Conservation (phyloP, 2,329 filamentous ascomycete genomes). For the Calonectria pauciramosa region DNA sequence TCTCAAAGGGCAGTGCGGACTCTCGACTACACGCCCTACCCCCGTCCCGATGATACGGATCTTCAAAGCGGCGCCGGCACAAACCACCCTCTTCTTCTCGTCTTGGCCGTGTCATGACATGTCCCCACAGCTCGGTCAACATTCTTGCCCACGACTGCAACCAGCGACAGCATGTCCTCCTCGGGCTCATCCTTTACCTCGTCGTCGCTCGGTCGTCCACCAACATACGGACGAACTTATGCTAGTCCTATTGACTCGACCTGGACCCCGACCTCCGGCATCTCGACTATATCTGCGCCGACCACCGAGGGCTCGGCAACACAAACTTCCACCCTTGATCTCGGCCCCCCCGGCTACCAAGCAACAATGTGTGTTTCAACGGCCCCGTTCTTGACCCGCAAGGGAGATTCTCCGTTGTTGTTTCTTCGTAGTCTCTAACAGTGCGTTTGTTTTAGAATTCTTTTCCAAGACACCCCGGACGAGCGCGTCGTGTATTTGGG, state of each 20-base stretch:
- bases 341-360: constrained; percentile 67
- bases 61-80: constrained; percentile 39
- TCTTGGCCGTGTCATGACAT: constrained; percentile 48
- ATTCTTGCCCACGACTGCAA: constrained; percentile 46
- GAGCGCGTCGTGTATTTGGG: constrained; percentile 66
- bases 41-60: constrained; percentile 35
- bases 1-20: constrained; percentile 31
- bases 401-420: neutral
- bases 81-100: constrained; percentile 39
- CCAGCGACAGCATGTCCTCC: constrained; percentile 57
- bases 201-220: constrained; percentile 58
- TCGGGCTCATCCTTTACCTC: constrained; percentile 64
- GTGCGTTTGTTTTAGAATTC: constrained; percentile 52
- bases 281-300: constrained; percentile 59
- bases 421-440: constrained; percentile 39
- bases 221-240: constrained; percentile 57
- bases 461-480: constrained; percentile 64
- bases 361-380: constrained; percentile 62
- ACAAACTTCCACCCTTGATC: constrained; percentile 61
- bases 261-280: constrained; percentile 60
- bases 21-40: constrained; percentile 21
- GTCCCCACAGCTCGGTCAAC: constrained; percentile 47
- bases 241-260: constrained; percentile 60
- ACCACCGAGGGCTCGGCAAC: constrained; percentile 54
- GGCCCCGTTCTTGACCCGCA: constrained; percentile 3